Evolutionary conservation across 2,329 filamentous ascomycete species (phyloP), one percentile per base, ranked within the genome.

Genomic region (Exophiala bonariae): DNA sequence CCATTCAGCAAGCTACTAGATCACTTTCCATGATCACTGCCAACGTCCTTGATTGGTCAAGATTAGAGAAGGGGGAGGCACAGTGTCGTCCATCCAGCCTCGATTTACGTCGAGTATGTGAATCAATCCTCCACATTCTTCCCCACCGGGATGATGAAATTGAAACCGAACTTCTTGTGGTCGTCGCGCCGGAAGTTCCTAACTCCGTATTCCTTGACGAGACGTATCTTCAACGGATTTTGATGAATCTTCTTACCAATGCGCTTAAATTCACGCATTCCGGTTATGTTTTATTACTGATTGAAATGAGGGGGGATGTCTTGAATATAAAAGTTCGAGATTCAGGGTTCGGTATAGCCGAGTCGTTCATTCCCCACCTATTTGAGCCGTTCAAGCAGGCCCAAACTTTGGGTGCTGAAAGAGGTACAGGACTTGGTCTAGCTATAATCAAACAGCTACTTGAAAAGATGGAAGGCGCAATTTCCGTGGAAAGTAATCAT

Each of bases 311-410:
- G 43, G 61, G 66, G 3, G 73, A 76, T 22, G 78, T 79, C 57
- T 72, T 86, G 36, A 70, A 81, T 33, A 79, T 87, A 60, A 79
- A 72, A 52, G 59, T 64, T 19, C 55, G 55, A 42, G 62, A 64
- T 45, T 61, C 62, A 10, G 62, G 62, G 3, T 47, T 44, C 16
- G 62, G 62, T 10, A 58, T 64, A 3, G 60, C 60, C 6, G 43
- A 49, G 41, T 79, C 79, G 5, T 87, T 87, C 59, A 65, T 84
- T 41, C 80, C 81, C 0, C 79, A 80, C 43, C 71, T 88, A 0
- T 88, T 87, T 69, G 83, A 83, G 55, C 79, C 85, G 1, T 87
- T 87, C 63, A 47, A 58, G 35, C 62, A 64, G 52, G 62, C 63
- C 28, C 57, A 64, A 36, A 61, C 58, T 10, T 44, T 61, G 47